A percentile compares a stretch with the other conserved stretches of the same genome.
phyloP scores from a whole-genome alignment of 2,329 filamentous ascomycete genomes.

The Penicillium nordicum region DNA sequence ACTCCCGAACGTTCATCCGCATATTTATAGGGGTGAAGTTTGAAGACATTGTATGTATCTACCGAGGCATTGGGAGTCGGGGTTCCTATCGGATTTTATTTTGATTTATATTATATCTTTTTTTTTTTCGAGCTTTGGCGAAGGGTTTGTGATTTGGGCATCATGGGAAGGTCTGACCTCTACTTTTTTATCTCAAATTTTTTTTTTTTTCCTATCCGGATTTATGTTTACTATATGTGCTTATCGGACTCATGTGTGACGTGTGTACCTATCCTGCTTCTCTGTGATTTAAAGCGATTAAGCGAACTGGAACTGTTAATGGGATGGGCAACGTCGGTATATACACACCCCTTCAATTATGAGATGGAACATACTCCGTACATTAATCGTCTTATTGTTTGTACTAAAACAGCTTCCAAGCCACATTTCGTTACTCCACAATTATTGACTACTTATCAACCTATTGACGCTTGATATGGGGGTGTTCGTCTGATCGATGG shows the following conservation, averaged over 20 bases:
- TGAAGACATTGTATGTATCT: slow-evolving; percentile 9
- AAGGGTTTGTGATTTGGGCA: slow-evolving; percentile 18
- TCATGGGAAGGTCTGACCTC: slow-evolving; percentile 15
- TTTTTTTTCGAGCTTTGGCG: slow-evolving; percentile 12
- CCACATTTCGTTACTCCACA: background rate
- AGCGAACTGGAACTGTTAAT: slow-evolving; percentile 18
- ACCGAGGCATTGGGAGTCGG: slow-evolving; percentile 20
- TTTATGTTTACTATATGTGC: slow-evolving; percentile 13
- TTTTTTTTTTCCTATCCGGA: slow-evolving; percentile 3
- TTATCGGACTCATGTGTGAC: slow-evolving; percentile 27
- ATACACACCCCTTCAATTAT: slow-evolving; percentile 18
- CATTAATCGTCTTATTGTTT: background rate
- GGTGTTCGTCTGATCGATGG: background rate
- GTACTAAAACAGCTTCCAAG: background rate
- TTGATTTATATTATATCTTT: background rate
- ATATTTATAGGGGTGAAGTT: slow-evolving; percentile 9
- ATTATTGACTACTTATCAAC: background rate
- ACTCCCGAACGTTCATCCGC: slow-evolving; percentile 2
- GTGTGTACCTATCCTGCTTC: slow-evolving; percentile 20
- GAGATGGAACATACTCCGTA: slow-evolving; percentile 1
- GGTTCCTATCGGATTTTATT: slow-evolving; percentile 6
- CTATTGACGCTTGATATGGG: background rate
- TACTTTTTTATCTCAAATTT: slow-evolving; percentile 1
- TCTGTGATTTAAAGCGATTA: slow-evolving; percentile 21
- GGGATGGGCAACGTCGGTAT: slow-evolving; percentile 20